phyloP scores from a whole-genome alignment of 345 rosid species.

The Cardamine chenopodiifolia region DNA sequence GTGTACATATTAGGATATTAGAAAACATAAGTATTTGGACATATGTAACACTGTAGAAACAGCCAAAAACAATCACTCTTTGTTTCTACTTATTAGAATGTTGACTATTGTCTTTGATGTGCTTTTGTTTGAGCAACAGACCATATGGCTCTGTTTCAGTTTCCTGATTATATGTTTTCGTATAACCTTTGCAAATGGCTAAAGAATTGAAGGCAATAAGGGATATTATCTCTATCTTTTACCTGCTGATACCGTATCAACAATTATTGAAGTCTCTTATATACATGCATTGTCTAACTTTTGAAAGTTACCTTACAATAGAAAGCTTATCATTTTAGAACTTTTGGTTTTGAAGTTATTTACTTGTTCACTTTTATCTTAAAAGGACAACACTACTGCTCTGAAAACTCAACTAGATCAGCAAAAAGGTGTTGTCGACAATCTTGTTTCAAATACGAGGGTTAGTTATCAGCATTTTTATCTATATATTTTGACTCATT shows the following conservation, averaged over 20 bases:
- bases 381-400: conserved; percentile 63
- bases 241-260: not conserved
- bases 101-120: not conserved
- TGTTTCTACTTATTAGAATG: not conserved
- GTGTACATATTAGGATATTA: not conserved
- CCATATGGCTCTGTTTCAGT: not conserved
- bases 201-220: not conserved
- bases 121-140: conserved; percentile 9
- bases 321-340: not conserved
- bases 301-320: not conserved
- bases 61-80: not conserved
- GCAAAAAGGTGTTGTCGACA: conserved; percentile 67
- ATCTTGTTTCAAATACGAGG: conserved; percentile 76
- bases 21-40: not conserved
- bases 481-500: not conserved
- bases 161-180: not conserved
- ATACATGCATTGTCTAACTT: not conserved
- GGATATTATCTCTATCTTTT: not conserved
- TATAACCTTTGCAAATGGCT: conserved; percentile 20
- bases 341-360: not conserved
- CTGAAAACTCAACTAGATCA: conserved; percentile 75
- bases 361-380: conserved; percentile 14
- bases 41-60: not conserved
- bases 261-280: not conserved
- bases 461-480: conserved; percentile 42